Base-by-base conservation (phyloP, 305 asterid genomes). In the Rubia tinctorum region DNA sequence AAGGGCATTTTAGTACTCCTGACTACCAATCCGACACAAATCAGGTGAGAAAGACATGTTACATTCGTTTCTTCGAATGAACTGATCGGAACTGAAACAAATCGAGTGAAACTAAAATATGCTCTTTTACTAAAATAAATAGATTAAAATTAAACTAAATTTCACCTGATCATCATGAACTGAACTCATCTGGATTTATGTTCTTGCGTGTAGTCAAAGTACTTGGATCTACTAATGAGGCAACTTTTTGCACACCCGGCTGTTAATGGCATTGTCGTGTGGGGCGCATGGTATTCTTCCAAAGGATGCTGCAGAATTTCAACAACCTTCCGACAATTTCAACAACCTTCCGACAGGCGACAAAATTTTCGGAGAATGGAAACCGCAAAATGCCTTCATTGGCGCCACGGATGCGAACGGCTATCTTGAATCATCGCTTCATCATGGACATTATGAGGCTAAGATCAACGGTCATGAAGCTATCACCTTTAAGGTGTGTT, bases 371-470 rank as follows among this genome's bases (percentile, higher is more conserved):
- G 20, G 2, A 0, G 55, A 78, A 49, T 74, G 73, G 73, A 71
- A 62, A 11, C 34, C 34, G 6, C 64, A 58, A 1, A 22, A 58
- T 6, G 82, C 76, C 56, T 67, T 80, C 3, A 30, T 4, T 1
- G 88, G 82, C 37, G 68, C 69, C 0, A 86, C 96, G 0, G 82
- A 90, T 78, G 67, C 81, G 0, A 49, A 81, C 40, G 98, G 96
- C 18, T 70, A 67, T 45, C 82, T 88, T n/a, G 83, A 86, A 79
- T 34, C 89, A 23, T 79, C 88, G 0, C 80, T 90, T 18, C 75
- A 66, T 60, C 90, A 87, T n/a, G 96, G 97, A 15, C 89, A 88
- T 42, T 90, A 89, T 47, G 79, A 84, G 43, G 92, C 73, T 23
- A 53, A 40, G 60, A 45, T 85, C 30, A 69, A 34, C 34, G 86